Evolutionary conservation across 257 asterid species (phyloP).

Genomic region (Solanum corneliomulleri): DNA sequence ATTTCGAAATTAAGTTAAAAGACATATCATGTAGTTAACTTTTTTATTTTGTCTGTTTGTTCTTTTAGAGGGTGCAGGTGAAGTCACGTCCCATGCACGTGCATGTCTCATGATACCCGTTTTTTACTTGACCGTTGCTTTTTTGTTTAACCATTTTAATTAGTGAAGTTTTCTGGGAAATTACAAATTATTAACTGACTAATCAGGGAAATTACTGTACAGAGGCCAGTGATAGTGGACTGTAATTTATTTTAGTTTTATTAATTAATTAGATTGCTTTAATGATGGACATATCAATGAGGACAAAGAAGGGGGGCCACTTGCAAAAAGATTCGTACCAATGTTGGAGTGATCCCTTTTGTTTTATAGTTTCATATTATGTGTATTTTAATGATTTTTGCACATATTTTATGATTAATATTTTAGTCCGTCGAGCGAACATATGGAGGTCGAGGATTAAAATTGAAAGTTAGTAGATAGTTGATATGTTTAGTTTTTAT

Average conservation of each 20-base stretch:
- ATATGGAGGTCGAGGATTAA: not conserved
- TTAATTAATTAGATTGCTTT: not conserved
- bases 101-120: slow-evolving; percentile 23
- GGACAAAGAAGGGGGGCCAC: not conserved
- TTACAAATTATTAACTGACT: not conserved
- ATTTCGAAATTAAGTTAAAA: not conserved
- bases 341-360: not conserved
- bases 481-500: not conserved
- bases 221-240: not conserved
- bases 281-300: not conserved
- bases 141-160: not conserved
- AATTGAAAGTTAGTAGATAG: not conserved
- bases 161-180: not conserved
- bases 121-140: slow-evolving; percentile 10
- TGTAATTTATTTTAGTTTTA: not conserved
- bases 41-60: not conserved
- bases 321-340: not conserved
- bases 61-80: not conserved
- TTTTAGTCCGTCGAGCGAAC: not conserved
- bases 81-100: slow-evolving; percentile 49
- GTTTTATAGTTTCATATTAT: not conserved
- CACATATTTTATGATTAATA: not conserved
- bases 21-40: too few species aligned
- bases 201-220: not conserved
- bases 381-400: not conserved